Evolutionary conservation across 2,329 filamentous ascomycete species (phyloP).

Genomic region (Penicillium sp.): DNA sequence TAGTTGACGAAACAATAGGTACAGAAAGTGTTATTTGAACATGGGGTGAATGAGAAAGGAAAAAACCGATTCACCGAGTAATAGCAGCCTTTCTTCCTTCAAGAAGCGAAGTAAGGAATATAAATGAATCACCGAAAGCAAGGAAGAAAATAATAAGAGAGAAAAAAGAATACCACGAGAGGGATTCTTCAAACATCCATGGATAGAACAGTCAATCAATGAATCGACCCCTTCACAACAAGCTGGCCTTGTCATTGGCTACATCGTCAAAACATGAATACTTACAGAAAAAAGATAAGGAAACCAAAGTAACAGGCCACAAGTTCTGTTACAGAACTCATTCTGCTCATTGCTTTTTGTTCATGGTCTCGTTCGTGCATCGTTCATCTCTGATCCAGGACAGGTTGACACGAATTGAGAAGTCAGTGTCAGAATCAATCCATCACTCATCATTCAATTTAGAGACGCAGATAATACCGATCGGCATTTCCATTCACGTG

Average conservation of each 20-base stretch:
- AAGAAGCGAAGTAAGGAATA: neutral
- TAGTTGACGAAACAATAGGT: neutral
- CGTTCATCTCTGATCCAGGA: neutral
- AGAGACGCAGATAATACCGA: neutral
- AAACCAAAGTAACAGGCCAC: neutral
- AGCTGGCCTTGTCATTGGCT: neutral
- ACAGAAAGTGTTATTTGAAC: neutral
- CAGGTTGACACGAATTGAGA: neutral
- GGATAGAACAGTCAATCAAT: slow-evolving; percentile 5
- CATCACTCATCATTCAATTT: neutral
- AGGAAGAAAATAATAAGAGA: slow-evolving; percentile 15
- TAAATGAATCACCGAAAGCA: neutral
- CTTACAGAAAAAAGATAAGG: neutral
- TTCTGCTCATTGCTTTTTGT: neutral
- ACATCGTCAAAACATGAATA: neutral
- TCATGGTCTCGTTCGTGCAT: neutral
- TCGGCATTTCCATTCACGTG: neutral
- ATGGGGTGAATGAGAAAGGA: neutral
- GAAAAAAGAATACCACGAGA: slow-evolving; percentile 3
- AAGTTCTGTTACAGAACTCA: neutral
- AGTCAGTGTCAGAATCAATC: neutral
- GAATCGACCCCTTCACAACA: slow-evolving; percentile 9
- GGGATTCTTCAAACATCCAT: neutral
- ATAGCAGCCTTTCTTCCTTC: neutral
- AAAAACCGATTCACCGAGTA: neutral